Base-by-base conservation (phyloP, 1,139 yeast genomes). In the Blastobotrys ciferrii region DNA sequence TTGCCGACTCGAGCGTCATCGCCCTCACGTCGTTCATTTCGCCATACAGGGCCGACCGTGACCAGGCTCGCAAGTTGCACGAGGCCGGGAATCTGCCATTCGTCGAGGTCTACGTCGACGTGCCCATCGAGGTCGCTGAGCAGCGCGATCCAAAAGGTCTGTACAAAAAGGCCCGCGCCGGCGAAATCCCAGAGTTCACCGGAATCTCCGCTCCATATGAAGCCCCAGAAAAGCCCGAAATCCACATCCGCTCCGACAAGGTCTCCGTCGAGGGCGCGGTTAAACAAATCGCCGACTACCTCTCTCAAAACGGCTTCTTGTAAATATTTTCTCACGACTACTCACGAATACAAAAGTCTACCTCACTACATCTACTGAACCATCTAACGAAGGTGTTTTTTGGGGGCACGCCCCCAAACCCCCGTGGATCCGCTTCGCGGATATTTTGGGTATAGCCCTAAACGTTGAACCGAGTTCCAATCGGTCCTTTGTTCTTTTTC, bases 181-280 rank as follows among this genome's bases (percentile, higher is more conserved):
- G 98, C 30, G 74, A 85, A 55, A 91, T 91, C 67, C 87, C 87
- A 70, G 96, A 91, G 65, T 91, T 91, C 72, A 91, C 98, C 18
- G 98, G 98, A 49, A 84, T 91, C 53, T 83, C 91, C 58, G 97
- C 96, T 13, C 98, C 98, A 35, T 91, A 91, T 67, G 98, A 91
- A 73, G 94, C 87, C 1, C 98, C 98, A 43, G 84, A 78, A 56
- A 64, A 71, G 32, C 87, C 98, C 36, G 98, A 91, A 71, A 75
- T 91, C 55, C 92, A 84, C 64, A 72, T 91, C 64, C 80, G 79
- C 60, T 87, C 92, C 55, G 83, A 84, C 64, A 77, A 82, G 60
- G 73, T 76, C 50, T 70, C 86, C 25, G 78, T 88, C 42, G 96
- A 91, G 72, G 86, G 88, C 63, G 81, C 91, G 58, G 96, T 95